phyloP scores from a whole-genome alignment of 2,329 filamentous ascomycete species.

The Lizonia empirigonia region DNA sequence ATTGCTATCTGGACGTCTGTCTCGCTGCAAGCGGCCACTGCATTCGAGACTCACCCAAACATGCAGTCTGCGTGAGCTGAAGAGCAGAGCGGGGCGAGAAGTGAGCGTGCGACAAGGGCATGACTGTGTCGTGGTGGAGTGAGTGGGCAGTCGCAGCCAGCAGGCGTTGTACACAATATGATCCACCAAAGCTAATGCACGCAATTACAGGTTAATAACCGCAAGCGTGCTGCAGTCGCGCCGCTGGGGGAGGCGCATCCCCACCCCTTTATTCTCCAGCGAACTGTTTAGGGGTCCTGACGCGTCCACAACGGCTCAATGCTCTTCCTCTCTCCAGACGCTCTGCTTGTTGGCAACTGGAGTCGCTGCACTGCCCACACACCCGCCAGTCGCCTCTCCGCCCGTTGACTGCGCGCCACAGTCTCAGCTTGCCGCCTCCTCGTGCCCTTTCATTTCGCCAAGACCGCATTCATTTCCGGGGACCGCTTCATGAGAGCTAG shows the following conservation, averaged over 20 bases:
- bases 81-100: not conserved
- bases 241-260: conserved; percentile 6
- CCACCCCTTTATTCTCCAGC: conserved; percentile 12
- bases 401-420: conserved; percentile 14
- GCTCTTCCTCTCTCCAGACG: conserved; percentile 25
- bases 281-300: conserved; percentile 5
- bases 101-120: conserved; percentile 2
- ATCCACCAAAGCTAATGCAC: conserved; percentile 6
- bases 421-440: conserved; percentile 23
- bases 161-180: conserved; percentile 26
- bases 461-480: conserved; percentile 32
- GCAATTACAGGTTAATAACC: conserved; percentile 13
- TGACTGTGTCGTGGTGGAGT: not conserved
- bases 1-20: not conserved
- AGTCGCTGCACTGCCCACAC: conserved; percentile 18
- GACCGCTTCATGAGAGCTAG: conserved; percentile 38
- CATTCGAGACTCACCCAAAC: not conserved
- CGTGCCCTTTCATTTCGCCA: conserved; percentile 40
- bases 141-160: conserved; percentile 21
- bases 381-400: conserved; percentile 8
- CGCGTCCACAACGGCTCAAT: conserved; percentile 10
- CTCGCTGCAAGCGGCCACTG: conserved; percentile 2
- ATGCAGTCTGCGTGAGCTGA: not conserved
- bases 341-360: conserved; percentile 20
- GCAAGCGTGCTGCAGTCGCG: conserved; percentile 12